Percentiles rank a stretch among this genome's conserved stretches.
phyloP scores from a whole-genome alignment of 352 stramenopile genomes.

The Phytophthora meadii region DNA sequence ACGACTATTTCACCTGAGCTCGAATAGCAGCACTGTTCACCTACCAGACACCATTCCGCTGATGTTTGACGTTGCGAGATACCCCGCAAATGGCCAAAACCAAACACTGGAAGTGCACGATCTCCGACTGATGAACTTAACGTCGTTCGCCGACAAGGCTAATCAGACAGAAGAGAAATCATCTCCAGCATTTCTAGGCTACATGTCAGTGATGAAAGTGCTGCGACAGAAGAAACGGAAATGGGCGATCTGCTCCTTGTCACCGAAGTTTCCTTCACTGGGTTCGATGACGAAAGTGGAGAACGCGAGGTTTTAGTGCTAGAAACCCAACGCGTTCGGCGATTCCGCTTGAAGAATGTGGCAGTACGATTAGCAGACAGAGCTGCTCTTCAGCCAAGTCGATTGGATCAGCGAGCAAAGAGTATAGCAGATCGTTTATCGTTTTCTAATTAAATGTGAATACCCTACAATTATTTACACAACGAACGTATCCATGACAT shows the following conservation, averaged over 20 bases:
- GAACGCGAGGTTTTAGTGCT: slow-evolving; percentile 17
- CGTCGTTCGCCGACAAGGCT: slow-evolving; percentile 15
- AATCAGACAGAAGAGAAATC: background rate
- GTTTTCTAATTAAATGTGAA: background rate
- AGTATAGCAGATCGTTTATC: background rate
- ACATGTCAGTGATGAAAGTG: slow-evolving; percentile 24
- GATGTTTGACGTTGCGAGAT: slow-evolving; percentile 21
- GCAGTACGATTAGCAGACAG: slow-evolving; percentile 20
- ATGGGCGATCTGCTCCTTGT: slow-evolving; percentile 26
- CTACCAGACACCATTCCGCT: slow-evolving; percentile 20
- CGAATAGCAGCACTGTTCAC: background rate
- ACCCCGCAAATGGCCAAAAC: slow-evolving; percentile 16
- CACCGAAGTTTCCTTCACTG: slow-evolving; percentile 17
- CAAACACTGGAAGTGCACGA: slow-evolving; percentile 26
- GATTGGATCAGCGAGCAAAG: slow-evolving; percentile 24
- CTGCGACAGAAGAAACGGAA: slow-evolving; percentile 21
- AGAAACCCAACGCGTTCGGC: slow-evolving; percentile 14
- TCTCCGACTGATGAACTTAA: slow-evolving; percentile 26
- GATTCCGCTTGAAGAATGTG: slow-evolving; percentile 38
- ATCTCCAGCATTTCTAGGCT: slow-evolving; percentile 18
- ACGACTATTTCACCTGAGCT: background rate
- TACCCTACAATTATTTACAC: slow-evolving; percentile 32
- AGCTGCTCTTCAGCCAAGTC: slow-evolving; percentile 32
- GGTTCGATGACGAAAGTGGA: slow-evolving; percentile 22
- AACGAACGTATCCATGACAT: slow-evolving; percentile 78